phyloP scores from a whole-genome alignment of 345 rosid species.

The Raphanus sativus region DNA sequence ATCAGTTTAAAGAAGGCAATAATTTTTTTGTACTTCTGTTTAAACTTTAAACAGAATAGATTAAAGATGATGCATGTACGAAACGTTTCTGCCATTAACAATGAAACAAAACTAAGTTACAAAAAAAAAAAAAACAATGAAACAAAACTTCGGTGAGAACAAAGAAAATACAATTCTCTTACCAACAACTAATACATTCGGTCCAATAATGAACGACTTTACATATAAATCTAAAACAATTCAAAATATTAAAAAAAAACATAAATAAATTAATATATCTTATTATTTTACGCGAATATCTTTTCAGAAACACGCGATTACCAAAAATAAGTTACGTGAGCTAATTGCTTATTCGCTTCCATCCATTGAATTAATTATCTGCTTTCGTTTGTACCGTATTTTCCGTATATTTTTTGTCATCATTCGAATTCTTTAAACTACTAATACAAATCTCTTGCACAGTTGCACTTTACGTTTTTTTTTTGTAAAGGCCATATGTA shows the following conservation, averaged over 20 bases:
- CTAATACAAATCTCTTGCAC: not conserved
- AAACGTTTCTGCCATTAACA: not conserved
- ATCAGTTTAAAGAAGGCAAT: no score
- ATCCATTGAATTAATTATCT: not conserved
- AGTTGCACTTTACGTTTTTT: not conserved
- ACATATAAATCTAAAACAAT: not conserved
- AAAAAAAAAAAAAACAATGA: no score
- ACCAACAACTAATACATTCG: slow-evolving; percentile 6
- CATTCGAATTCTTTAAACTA: not conserved
- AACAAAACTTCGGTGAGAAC: not conserved
- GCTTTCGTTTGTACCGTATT: not conserved
- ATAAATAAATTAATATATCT: not conserved
- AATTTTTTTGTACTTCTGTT: no score
- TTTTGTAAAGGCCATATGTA: not conserved
- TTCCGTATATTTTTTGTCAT: not conserved
- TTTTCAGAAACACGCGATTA: not conserved
- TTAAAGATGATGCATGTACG: not conserved
- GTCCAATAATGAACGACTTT: not conserved
- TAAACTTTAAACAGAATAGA: no score
- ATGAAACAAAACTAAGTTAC: not conserved
- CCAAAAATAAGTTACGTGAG: not conserved
- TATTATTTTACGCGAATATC: not conserved
- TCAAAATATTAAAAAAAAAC: not conserved
- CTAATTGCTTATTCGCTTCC: not conserved
- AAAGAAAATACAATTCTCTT: not conserved